A percentile compares a stretch with the other conserved stretches of the same genome.
Conservation (phyloP, 176 grass and related monocot species). For the Ensete ventricosum region DNA sequence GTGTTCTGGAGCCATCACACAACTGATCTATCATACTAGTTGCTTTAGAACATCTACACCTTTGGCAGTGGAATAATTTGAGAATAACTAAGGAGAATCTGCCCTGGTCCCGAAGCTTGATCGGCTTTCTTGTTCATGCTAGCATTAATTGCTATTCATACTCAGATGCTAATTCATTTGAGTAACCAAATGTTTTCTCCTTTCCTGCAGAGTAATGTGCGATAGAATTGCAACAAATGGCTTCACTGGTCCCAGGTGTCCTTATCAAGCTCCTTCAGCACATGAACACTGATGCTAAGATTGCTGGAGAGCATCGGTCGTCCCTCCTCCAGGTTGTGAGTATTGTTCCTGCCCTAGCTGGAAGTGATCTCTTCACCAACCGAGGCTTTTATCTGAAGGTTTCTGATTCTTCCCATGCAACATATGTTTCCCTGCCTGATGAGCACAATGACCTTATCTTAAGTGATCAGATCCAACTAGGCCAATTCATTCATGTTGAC, state of each 20-base stretch:
- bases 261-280: slow-evolving; percentile 24
- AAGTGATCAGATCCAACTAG: slow-evolving; percentile 16
- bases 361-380: slow-evolving; percentile 19
- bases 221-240: slow-evolving; percentile 3
- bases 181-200: neutral
- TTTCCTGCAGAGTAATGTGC: slow-evolving; percentile 4
- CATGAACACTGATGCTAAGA: slow-evolving; percentile 14
- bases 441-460: slow-evolving; percentile 18
- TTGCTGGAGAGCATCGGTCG: slow-evolving; percentile 12
- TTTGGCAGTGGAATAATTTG: too few relatives aligned
- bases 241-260: slow-evolving; percentile 12
- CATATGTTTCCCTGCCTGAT: slow-evolving; percentile 19
- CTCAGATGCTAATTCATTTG: neutral
- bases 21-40: too few relatives aligned
- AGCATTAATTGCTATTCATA: neutral
- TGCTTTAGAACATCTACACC: too few relatives aligned
- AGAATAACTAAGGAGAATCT: too few relatives aligned
- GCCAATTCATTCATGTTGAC: slow-evolving; percentile 23
- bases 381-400: slow-evolving; percentile 22
- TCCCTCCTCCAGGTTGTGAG: slow-evolving; percentile 14
- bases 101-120: too few relatives aligned
- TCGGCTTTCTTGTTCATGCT: too few relatives aligned
- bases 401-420: slow-evolving; percentile 23
- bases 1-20: too few relatives aligned
- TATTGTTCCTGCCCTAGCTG: slow-evolving; percentile 17